Conservation (phyloP, 805 yeast species). For the Hanseniaspora singularis region DNA sequence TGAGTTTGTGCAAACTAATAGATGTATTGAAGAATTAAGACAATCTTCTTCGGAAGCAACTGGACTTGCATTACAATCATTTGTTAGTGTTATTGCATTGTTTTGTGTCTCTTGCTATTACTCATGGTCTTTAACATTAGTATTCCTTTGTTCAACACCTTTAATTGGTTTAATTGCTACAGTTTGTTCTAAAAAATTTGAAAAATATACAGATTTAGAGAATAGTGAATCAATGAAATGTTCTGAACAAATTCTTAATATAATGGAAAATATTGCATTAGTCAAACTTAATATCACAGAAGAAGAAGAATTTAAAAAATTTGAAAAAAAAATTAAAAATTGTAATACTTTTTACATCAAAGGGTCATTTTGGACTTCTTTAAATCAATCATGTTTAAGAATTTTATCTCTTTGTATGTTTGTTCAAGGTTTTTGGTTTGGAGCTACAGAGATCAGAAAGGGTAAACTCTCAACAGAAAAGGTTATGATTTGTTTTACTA, state of each 20-base stretch:
- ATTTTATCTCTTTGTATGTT: slow-evolving; percentile 58
- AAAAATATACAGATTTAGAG: slow-evolving; percentile 40
- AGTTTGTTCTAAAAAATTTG: slow-evolving; percentile 41
- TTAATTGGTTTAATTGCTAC: slow-evolving; percentile 41
- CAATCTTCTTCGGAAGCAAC: slow-evolving; percentile 55
- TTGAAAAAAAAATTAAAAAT: slow-evolving; percentile 26
- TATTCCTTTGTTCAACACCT: slow-evolving; percentile 67
- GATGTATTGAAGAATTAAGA: slow-evolving; percentile 65
- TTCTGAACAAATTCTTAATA: slow-evolving; percentile 59
- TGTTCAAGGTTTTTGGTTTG: slow-evolving; percentile 90
- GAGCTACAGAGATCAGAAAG: slow-evolving; percentile 48
- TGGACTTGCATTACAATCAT: slow-evolving; percentile 44
- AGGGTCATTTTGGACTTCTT: slow-evolving; percentile 30
- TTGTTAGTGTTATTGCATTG: slow-evolving; percentile 43
- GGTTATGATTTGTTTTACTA: slow-evolving; percentile 70
- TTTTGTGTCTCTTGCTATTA: slow-evolving; percentile 55
- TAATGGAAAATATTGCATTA: slow-evolving; percentile 44
- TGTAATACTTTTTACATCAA: slow-evolving; percentile 34
- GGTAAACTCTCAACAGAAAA: slow-evolving; percentile 45
- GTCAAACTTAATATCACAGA: slow-evolving; percentile 54
- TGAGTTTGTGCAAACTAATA: slow-evolving; percentile 47
- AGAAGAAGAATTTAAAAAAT: slow-evolving; percentile 36
- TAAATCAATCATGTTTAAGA: slow-evolving; percentile 47
- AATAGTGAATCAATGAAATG: slow-evolving; percentile 45
- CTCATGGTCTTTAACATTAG: slow-evolving; percentile 76